Conservation (phyloP, 169 alveolate species). For the Plasmodium yoelii region DNA sequence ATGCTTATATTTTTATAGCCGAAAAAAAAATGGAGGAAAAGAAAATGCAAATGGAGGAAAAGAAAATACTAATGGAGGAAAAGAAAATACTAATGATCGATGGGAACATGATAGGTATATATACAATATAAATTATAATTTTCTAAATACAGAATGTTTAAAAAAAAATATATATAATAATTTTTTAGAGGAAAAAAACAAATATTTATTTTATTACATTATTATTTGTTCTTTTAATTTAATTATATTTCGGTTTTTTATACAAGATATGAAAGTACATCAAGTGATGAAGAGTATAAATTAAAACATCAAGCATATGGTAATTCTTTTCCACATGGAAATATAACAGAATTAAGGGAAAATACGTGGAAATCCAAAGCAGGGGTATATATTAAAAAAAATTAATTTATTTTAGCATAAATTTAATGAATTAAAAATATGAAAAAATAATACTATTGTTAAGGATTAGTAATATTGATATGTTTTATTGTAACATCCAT, state of each 20-base stretch:
- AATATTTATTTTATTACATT: neutral
- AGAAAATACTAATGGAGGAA: slow-evolving; percentile 6
- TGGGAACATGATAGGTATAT: slow-evolving; percentile 75
- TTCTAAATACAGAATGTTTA: neutral
- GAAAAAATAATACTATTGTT: no score
- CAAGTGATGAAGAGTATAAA: slow-evolving; percentile 13
- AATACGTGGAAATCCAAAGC: slow-evolving; percentile 76
- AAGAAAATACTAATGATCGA: slow-evolving; percentile 6
- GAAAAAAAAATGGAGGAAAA: slow-evolving; percentile 8
- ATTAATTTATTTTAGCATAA: no score
- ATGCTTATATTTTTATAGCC: neutral
- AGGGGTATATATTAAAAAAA: slow-evolving; percentile 28
- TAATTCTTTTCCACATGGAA: slow-evolving; percentile 8
- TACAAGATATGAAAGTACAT: slow-evolving; percentile 67
- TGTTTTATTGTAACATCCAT: no score
- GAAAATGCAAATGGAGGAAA: slow-evolving; percentile 3
- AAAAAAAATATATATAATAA: neutral
- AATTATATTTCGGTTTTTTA: no score
- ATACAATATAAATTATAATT: neutral
- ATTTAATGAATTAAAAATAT: no score
- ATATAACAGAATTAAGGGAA: slow-evolving; percentile 25
- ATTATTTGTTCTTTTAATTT: no score
- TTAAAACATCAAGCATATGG: neutral
- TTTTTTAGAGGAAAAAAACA: neutral
- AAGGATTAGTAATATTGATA: neutral